These are phyloP conservation scores for Forsythia suspensa DNA, from an alignment of 257 asterid species.

Conservation along the genomic window DNA sequence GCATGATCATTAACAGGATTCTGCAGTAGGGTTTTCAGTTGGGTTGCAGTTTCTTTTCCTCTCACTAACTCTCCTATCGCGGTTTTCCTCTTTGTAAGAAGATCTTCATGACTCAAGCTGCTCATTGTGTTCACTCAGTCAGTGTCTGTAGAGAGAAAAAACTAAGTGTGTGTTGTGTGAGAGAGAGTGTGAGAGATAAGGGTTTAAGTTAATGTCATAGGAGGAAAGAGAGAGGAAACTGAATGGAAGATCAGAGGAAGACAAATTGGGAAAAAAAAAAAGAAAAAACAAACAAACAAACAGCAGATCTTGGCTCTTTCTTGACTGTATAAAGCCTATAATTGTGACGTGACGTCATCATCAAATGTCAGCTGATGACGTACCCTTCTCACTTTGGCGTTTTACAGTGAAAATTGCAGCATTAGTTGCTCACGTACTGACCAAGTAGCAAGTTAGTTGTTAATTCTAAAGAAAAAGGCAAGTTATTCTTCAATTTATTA, in stretches of 20 bases:
- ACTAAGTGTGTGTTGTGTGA: background rate
- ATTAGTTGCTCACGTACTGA: too few relatives aligned
- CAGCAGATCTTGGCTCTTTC: too few relatives aligned
- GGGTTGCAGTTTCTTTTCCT: constrained; percentile 39
- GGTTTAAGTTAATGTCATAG: background rate
- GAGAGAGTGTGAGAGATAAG: background rate
- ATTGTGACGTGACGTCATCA: too few relatives aligned
- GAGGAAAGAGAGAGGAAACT: constrained; percentile 21
- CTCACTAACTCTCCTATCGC: constrained; percentile 22
- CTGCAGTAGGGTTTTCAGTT: constrained; percentile 35
- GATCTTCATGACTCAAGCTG: background rate
- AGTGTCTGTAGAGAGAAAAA: background rate
- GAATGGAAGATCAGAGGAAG: constrained; percentile 23
- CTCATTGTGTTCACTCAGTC: constrained; percentile 1
- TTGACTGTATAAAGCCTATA: background rate
- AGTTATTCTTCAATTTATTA: too few relatives aligned
- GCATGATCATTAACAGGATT: constrained; percentile 18
- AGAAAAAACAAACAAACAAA: too few relatives aligned
- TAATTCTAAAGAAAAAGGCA: too few relatives aligned
- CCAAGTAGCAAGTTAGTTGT: too few relatives aligned
- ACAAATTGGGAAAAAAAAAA: too few relatives aligned
- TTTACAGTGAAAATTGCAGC: too few relatives aligned
- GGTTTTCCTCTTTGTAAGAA: background rate
- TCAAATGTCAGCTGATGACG: too few relatives aligned
- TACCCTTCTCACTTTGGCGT: too few relatives aligned